Base-by-base conservation (phyloP, 768 basidiomycete genomes). In the Leccinum fibrillosum region DNA sequence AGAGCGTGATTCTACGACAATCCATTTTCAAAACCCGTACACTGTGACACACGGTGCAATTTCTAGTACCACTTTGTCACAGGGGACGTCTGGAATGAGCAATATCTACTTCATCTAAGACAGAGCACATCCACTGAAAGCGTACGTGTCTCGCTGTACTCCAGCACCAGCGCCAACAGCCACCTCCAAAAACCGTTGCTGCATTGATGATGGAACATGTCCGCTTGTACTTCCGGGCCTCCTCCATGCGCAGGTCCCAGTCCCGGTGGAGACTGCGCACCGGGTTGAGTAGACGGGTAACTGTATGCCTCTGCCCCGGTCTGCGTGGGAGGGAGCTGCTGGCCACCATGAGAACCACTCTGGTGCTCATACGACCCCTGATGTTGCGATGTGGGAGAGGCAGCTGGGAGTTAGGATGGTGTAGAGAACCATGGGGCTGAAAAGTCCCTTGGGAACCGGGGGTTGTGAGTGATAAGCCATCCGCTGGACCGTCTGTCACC, bases 401-500 rank as follows among this genome's bases (percentile, higher is more conserved):
- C 4, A 1, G 59, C 35, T 28, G 57, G 44, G 12, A 59, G 56
- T 42, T 71, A 64, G 15, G 66, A 35, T 19, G 62, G 7, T 64
- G 62, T 13, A 32, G 42, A 42, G 58, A 17, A 26, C 11, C 53
- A 2, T 56, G 50, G 26, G 58, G 37, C 26, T 69, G 69, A 44
- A 60, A 49, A 19, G 37, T 30, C 42, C 32, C 30, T 56, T 67
- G 69, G 5, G 59, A 52, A 32, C 30, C 30, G 11, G 11, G 30
- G 59, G 55, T 25, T 70, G 63, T 35, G 62, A 34, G 50, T 26
- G 37, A 15, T 17, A 58, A 28, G 49, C 44, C 21, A 7, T 64
- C 63, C 26, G 56, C 68, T 35, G 48, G 69, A 5, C 63, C 71
- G 53, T 83, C 84, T 64, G 82, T 86, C 47, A 92, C 78, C 2